Base-by-base conservation (phyloP, 805 yeast genomes). In the Schizosaccharomyces japonicus region DNA sequence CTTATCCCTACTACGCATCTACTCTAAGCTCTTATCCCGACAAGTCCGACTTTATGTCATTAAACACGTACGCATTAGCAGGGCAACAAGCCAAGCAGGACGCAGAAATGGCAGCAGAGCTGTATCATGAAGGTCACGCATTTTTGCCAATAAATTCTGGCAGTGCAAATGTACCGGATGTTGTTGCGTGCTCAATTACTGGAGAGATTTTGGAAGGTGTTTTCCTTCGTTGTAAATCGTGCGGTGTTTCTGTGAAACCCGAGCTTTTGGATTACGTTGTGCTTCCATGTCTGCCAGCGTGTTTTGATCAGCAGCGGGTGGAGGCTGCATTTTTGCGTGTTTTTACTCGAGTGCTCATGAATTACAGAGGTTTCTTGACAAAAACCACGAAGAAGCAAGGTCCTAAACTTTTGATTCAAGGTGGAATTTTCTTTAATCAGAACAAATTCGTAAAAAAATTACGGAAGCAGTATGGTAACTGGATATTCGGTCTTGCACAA, bases 201-300 rank as follows among this genome's bases (percentile, higher is more conserved):
- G 46, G 33, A 15, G 21, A n/a, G 4, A 15, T 23, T 5, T 27
- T 27, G 11, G 46, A 27, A n/a, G 31, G 27, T n/a, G 19, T 17
- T 15, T 19, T 23, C 17, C 15, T 42, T n/a, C 46, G 23, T 6
- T 46, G 48, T 19, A 29, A 26, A 15, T 19, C 17, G 6, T 46
- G 48, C 26, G 32, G 32, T 19, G 6, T 46, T 27, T 26, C 17
- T 19, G 39, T 49, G 8, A 53, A 52, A 31, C 19, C 29, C 6
- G 25, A 23, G 19, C 49, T 49, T 25, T 15, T 48, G 27, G 25
- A 33, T 15, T 11, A 45, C 5, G 44, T 49, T 8, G 45, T 47
- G 23, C n/a, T 48, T 13, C 53, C 54, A 10, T 52, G 54, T 30
- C 7, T 30, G 8, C 54, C 53, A 5, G 44, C 51, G n/a, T n/a